These are phyloP conservation scores for Trichoderma oligosporum DNA, from an alignment of 2,329 filamentous ascomycete genomes.

Conservation along the genomic window DNA sequence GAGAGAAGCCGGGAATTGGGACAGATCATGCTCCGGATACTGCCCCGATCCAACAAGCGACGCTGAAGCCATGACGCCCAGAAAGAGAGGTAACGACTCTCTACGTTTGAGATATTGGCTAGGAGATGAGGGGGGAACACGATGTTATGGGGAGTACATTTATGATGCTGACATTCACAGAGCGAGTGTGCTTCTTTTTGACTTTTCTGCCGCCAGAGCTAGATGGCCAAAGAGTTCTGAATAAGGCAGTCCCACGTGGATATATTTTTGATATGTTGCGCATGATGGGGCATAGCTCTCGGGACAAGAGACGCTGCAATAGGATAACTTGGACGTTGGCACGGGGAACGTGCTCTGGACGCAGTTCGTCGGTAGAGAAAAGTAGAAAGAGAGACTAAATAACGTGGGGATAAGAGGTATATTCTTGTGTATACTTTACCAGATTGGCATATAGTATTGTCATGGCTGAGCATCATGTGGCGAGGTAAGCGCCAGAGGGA, in stretches of 20 bases:
- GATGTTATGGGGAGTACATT: neutral
- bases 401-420: slow-evolving; percentile 30
- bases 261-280: neutral
- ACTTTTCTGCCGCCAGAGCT: slow-evolving; percentile 18
- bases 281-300: slow-evolving; percentile 15
- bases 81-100: neutral
- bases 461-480: slow-evolving; percentile 12
- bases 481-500: neutral
- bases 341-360: slow-evolving; percentile 31
- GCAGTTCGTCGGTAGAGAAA: slow-evolving; percentile 29
- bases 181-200: slow-evolving; percentile 27
- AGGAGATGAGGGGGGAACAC: neutral
- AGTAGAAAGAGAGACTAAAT: slow-evolving; percentile 19
- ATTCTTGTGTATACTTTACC: slow-evolving; percentile 21
- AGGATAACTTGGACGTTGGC: slow-evolving; percentile 25
- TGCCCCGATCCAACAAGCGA: slow-evolving; percentile 13
- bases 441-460: slow-evolving; percentile 8
- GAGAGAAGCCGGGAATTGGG: slow-evolving; percentile 47
- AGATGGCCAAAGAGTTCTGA: neutral
- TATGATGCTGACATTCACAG: neutral
- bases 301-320: slow-evolving; percentile 25
- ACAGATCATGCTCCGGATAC: slow-evolving; percentile 37
- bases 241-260: slow-evolving; percentile 11
- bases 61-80: slow-evolving; percentile 19
- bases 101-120: neutral